These are phyloP conservation scores for Fusarium napiforme DNA, from an alignment of 2,329 filamentous ascomycete genomes.

Conservation along the genomic window DNA sequence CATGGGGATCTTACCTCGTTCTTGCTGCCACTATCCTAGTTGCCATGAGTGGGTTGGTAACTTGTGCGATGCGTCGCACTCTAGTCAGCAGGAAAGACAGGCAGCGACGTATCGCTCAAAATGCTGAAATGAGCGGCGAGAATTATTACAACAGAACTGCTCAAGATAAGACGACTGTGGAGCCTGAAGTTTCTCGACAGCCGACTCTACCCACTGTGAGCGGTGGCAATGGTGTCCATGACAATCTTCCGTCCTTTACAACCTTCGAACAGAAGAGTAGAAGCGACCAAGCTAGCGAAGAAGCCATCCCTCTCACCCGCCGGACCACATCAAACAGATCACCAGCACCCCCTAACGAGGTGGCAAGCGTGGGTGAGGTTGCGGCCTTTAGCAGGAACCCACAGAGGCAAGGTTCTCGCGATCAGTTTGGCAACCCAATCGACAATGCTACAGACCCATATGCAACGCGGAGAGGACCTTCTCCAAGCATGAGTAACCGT, in stretches of 20 bases:
- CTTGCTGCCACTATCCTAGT: constrained; percentile 89
- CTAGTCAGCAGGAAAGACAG: constrained; percentile 92
- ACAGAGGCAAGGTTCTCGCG: constrained; percentile 59
- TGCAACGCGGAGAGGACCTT: constrained; percentile 59
- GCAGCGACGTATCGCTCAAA: constrained; percentile 89
- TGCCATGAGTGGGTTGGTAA: constrained; percentile 82
- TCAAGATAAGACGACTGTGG: constrained; percentile 59
- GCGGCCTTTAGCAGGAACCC: constrained; percentile 48
- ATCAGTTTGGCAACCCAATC: constrained; percentile 73
- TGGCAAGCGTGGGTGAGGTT: constrained; percentile 50
- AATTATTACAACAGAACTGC: constrained; percentile 84
- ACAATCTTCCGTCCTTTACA: constrained; percentile 66
- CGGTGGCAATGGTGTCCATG: constrained; percentile 62
- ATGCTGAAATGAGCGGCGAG: constrained; percentile 96
- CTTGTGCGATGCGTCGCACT: constrained; percentile 94
- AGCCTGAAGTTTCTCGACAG: constrained; percentile 58
- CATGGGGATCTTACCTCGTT: constrained; percentile 95
- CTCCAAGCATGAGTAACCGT: constrained; percentile 60
- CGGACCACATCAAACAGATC: constrained; percentile 70
- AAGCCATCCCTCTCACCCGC: constrained; percentile 76
- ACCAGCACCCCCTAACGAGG: constrained; percentile 58
- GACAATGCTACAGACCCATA: constrained; percentile 57
- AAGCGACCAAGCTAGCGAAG: constrained; percentile 72
- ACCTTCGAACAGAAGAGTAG: constrained; percentile 75
- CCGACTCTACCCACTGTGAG: constrained; percentile 69